Percentiles rank a stretch among this genome's conserved stretches.
Conservation (phyloP, 2,329 filamentous ascomycete species). For the Calonectria ilicicola region DNA sequence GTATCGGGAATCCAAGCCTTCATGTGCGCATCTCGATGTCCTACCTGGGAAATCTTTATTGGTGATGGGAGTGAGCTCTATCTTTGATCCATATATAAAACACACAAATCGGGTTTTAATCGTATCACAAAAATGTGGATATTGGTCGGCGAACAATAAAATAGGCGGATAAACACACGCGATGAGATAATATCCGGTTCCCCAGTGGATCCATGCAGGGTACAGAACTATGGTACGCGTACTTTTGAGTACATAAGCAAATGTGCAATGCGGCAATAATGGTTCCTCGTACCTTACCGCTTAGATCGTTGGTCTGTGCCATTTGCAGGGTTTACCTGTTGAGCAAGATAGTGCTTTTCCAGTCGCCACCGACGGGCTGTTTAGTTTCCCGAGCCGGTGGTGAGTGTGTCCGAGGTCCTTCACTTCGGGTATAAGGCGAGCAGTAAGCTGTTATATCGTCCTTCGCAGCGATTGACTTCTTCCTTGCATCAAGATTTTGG, state of each 20-base stretch:
- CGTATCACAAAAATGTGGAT: no score
- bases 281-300: not conserved
- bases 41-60: no score
- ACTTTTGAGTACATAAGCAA: not conserved
- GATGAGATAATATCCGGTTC: not conserved
- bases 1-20: no score
- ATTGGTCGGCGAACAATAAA: not conserved
- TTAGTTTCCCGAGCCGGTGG: no score
- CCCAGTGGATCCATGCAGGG: not conserved
- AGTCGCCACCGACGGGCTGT: no score
- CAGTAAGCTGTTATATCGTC: no score
- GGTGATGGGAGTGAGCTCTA: no score
- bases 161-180: not conserved
- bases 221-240: no score
- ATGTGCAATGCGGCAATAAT: not conserved
- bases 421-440: not conserved
- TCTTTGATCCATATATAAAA: no score
- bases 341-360: not conserved
- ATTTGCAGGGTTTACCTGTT: not conserved
- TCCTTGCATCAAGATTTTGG: not conserved
- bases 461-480: not conserved
- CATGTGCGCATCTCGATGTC: no score
- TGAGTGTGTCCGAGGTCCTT: not conserved
- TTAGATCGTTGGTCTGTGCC: not conserved
- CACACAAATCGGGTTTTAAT: no score